These are phyloP conservation scores for Boletus reticulatus DNA, from an alignment of 768 basidiomycete species.

Conservation along the genomic window DNA sequence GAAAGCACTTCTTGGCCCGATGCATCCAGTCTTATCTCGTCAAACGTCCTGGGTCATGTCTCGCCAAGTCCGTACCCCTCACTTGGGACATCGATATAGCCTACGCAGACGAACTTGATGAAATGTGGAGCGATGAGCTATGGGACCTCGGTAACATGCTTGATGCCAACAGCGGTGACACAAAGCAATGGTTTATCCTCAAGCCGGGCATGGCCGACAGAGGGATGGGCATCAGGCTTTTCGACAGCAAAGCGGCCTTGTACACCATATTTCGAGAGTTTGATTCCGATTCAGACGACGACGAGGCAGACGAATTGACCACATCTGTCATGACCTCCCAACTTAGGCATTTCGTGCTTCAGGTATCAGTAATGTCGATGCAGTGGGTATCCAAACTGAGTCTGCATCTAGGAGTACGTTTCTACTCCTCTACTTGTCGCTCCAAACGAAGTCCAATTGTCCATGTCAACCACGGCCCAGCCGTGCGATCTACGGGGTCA, in stretches of 20 bases:
- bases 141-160: slow-evolving; percentile 78
- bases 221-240: slow-evolving; percentile 91
- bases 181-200: slow-evolving; percentile 80
- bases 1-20: slow-evolving; percentile 88
- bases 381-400: slow-evolving; percentile 4
- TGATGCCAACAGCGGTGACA: slow-evolving; percentile 32
- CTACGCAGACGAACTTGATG: slow-evolving; percentile 92
- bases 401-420: slow-evolving; percentile 73
- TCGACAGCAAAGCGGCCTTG: slow-evolving; percentile 73
- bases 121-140: slow-evolving; percentile 89
- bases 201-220: slow-evolving; percentile 98
- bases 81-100: slow-evolving; percentile 87
- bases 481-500: slow-evolving; percentile 40
- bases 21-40: slow-evolving; percentile 67
- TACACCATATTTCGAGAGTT: slow-evolving; percentile 78
- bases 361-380: slow-evolving; percentile 47
- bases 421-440: slow-evolving; percentile 74
- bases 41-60: slow-evolving; percentile 62
- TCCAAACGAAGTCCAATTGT: slow-evolving; percentile 44
- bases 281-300: slow-evolving; percentile 56
- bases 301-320: slow-evolving; percentile 40
- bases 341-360: slow-evolving; percentile 92
- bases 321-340: slow-evolving; percentile 80
- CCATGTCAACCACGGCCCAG: slow-evolving; percentile 9
- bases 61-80: slow-evolving; percentile 57